Conservation (phyloP, 2,329 filamentous ascomycete species). For the Colletotrichum orchidophilum region DNA sequence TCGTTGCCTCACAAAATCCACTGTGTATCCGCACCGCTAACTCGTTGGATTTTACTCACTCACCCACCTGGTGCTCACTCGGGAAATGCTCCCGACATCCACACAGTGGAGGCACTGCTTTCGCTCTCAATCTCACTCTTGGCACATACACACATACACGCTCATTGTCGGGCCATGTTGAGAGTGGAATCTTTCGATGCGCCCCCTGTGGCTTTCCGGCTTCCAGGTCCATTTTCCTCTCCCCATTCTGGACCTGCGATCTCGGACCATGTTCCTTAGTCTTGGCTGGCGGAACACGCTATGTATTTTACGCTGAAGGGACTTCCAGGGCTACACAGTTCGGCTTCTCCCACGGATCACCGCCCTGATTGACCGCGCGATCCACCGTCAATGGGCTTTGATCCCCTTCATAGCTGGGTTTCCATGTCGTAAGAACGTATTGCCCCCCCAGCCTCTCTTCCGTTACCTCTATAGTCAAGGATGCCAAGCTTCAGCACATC, state of each 20-base stretch:
- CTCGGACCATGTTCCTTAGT: slow-evolving; percentile 17
- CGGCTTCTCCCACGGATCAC: slow-evolving; percentile 25
- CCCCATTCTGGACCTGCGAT: slow-evolving; percentile 15
- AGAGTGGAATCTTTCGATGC: slow-evolving; percentile 26
- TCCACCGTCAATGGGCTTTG: slow-evolving; percentile 4
- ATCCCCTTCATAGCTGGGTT: neutral
- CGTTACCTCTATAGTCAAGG: neutral
- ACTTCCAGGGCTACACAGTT: slow-evolving; percentile 8
- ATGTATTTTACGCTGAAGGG: neutral
- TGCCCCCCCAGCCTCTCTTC: neutral
- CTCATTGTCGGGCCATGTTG: slow-evolving; percentile 4
- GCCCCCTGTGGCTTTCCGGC: neutral
- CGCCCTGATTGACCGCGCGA: slow-evolving; percentile 3
- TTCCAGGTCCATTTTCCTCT: neutral
- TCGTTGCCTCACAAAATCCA: too few species aligned
- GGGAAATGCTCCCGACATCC: neutral
- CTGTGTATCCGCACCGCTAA: too few species aligned
- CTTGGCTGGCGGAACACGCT: neutral
- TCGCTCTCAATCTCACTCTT: neutral
- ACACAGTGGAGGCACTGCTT: neutral
- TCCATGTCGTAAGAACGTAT: slow-evolving; percentile 23
- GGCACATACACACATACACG: neutral
- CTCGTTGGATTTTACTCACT: too few species aligned
- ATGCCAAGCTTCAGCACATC: slow-evolving; percentile 17
- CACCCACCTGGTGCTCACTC: neutral